These are phyloP conservation scores for Butyriboletus loyo DNA, from an alignment of 768 basidiomycete species.

Conservation along the genomic window DNA sequence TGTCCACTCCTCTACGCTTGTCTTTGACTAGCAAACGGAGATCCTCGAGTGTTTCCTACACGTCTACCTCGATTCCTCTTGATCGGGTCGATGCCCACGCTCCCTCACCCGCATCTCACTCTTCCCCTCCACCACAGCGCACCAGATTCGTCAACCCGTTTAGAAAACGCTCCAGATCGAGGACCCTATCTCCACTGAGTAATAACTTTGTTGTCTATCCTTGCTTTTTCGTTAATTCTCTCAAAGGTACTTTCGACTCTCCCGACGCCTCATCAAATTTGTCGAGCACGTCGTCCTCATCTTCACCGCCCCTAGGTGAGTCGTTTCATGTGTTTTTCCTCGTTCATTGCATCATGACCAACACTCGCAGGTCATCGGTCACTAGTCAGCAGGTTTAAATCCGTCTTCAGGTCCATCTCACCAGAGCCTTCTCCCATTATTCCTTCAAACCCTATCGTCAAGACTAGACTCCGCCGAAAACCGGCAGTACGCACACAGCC, in stretches of 20 bases:
- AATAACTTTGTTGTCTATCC: neutral
- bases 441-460: constrained; percentile 7
- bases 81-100: neutral
- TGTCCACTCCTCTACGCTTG: constrained; percentile 5
- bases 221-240: neutral
- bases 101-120: neutral
- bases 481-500: constrained; percentile 35
- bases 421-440: constrained; percentile 4
- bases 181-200: constrained; percentile 16
- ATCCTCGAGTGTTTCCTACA: neutral
- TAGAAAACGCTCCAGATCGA: constrained; percentile 14
- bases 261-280: neutral
- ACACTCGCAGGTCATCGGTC: constrained; percentile 5
- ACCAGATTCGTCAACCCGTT: constrained; percentile 17
- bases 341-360: neutral
- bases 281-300: neutral
- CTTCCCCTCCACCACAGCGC: constrained; percentile 8
- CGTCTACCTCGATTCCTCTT: neutral
- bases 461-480: constrained; percentile 22
- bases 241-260: constrained; percentile 5
- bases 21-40: constrained; percentile 8
- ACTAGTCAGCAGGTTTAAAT: constrained; percentile 20
- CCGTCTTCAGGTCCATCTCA: constrained; percentile 18
- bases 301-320: neutral
- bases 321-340: neutral